Percentiles rank a stretch among this genome's conserved stretches.
Conservation (phyloP, 441 rosid species). For the Brassica hybrid region DNA sequence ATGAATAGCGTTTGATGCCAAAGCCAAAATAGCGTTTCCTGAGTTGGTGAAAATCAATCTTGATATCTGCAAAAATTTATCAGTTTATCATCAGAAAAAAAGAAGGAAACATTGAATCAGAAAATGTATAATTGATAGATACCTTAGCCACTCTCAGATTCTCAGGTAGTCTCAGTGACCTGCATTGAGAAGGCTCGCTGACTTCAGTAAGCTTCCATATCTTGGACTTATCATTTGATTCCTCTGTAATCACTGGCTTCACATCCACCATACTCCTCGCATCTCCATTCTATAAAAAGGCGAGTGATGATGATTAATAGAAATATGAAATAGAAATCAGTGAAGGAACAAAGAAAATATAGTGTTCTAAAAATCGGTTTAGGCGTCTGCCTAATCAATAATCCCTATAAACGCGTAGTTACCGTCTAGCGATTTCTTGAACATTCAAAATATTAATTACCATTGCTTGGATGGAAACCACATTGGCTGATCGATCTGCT, state of each 20-base stretch:
- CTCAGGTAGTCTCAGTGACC: constrained; percentile 59
- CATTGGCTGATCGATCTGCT: constrained; percentile 35
- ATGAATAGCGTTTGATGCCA: constrained; percentile 90
- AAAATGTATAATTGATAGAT: constrained; percentile 22
- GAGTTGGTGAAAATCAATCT: constrained; percentile 91
- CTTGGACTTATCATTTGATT: constrained; percentile 49
- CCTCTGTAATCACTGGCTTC: constrained; percentile 58
- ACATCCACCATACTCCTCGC: constrained; percentile 51
- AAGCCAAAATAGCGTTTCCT: constrained; percentile 88
- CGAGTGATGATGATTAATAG: no score
- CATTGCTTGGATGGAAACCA: constrained; percentile 34
- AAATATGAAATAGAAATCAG: no score
- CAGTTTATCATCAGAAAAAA: background rate
- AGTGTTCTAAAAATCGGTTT: no score
- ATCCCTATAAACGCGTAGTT: no score
- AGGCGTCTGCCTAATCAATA: no score
- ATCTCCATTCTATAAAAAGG: constrained; percentile 74
- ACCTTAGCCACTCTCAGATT: constrained; percentile 34
- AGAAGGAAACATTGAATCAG: constrained; percentile 5
- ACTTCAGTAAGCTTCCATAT: constrained; percentile 61
- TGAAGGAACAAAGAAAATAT: no score
- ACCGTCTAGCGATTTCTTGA: no score
- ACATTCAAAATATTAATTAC: constrained; percentile 18
- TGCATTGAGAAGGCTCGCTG: constrained; percentile 63
- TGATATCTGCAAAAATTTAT: constrained; percentile 68